Evolutionary conservation across 108 stramenopile genomes (phyloP).

Genomic region (Cylindrotheca closterium): DNA sequence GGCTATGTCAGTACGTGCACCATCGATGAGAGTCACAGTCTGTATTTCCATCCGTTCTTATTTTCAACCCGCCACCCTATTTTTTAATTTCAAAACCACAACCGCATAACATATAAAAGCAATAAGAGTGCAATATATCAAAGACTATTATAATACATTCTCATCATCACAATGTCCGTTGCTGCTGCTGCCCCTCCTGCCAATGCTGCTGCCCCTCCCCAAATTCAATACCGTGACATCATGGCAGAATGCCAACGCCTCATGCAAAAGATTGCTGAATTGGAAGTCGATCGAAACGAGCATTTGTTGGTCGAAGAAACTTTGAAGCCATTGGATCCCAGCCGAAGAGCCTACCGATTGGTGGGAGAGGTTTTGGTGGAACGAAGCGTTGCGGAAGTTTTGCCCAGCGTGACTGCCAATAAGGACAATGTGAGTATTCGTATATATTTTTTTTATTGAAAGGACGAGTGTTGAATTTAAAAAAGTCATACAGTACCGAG

Average conservation of each 20-base stretch:
- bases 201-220: conserved; percentile 6
- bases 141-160: no score
- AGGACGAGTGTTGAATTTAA: conserved; percentile 2
- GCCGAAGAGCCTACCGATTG: conserved; percentile 87
- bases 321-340: conserved; percentile 82
- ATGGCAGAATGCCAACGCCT: conserved; percentile 49
- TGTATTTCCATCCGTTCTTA: no score
- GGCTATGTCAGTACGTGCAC: no score
- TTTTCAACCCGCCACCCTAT: no score
- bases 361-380: conserved; percentile 95
- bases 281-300: conserved; percentile 60
- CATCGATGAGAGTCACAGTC: no score
- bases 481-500: not conserved
- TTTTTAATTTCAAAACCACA: no score
- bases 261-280: conserved; percentile 45
- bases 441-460: conserved; percentile 13
- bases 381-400: conserved; percentile 91
- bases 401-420: conserved; percentile 87
- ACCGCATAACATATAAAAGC: no score
- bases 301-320: conserved; percentile 89
- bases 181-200: not conserved
- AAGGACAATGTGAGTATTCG: conserved; percentile 65
- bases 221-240: conserved; percentile 37
- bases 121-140: no score
- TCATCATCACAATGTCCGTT: no score